Conservation (phyloP, 2,329 filamentous ascomycete species). For the Sclerotinia borealis region DNA sequence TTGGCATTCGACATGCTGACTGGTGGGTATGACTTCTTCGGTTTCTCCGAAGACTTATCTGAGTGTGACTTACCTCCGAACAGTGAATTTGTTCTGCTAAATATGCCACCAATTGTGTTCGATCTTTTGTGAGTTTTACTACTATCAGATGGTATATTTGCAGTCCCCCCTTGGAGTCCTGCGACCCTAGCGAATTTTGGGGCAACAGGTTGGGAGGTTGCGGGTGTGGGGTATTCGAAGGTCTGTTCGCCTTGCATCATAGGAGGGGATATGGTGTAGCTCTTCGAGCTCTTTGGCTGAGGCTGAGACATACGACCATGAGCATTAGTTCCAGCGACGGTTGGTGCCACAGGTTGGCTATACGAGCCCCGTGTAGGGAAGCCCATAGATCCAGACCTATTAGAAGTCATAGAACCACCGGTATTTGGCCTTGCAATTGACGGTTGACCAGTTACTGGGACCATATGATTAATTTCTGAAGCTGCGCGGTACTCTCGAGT, state of each 20-base stretch:
- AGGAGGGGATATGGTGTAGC: constrained; percentile 66
- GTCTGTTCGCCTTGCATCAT: constrained; percentile 45
- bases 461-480: constrained; percentile 50
- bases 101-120: constrained; percentile 73
- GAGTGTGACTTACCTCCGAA: constrained; percentile 52
- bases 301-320: constrained; percentile 88
- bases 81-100: constrained; percentile 76
- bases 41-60: constrained; percentile 50
- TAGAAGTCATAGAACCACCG: constrained; percentile 70
- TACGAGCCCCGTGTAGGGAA: constrained; percentile 77
- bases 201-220: constrained; percentile 42
- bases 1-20: constrained; percentile 77
- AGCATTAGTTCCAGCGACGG: constrained; percentile 80
- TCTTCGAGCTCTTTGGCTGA: constrained; percentile 51
- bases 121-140: constrained; percentile 56
- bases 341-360: constrained; percentile 79
- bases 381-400: constrained; percentile 41
- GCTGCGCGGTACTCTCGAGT: constrained; percentile 47
- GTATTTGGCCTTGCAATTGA: constrained; percentile 63
- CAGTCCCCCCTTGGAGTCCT: constrained; percentile 47
- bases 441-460: constrained; percentile 35
- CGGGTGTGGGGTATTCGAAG: constrained; percentile 55
- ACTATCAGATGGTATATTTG: constrained; percentile 29
- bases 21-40: constrained; percentile 70
- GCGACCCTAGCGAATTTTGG: constrained; percentile 53